These are phyloP conservation scores for Lactarius sanguifluus DNA, from an alignment of 768 basidiomycete species.

Conservation along the genomic window DNA sequence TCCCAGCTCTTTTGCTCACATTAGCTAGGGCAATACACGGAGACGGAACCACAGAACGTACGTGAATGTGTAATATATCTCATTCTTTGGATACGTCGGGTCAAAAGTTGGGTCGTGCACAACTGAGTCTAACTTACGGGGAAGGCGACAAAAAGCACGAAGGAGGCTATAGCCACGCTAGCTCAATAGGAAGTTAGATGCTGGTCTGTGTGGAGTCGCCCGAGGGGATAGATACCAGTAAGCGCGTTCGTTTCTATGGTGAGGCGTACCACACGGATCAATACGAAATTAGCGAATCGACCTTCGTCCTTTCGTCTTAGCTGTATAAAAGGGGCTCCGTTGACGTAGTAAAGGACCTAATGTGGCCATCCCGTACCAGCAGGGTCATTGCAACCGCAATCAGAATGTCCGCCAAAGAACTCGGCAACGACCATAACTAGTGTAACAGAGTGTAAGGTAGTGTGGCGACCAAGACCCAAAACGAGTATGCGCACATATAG, in stretches of 20 bases:
- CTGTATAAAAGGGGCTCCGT: background rate
- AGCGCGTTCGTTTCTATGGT: slow-evolving; percentile 32
- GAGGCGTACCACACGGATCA: slow-evolving; percentile 26
- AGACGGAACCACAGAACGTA: background rate
- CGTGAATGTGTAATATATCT: slow-evolving; percentile 14
- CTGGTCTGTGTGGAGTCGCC: no score
- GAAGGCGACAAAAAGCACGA: slow-evolving; percentile 12
- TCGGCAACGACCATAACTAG: slow-evolving; percentile 3
- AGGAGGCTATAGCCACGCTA: slow-evolving; percentile 9
- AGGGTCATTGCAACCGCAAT: background rate
- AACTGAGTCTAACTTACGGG: slow-evolving; percentile 4
- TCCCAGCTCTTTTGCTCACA: slow-evolving; percentile 22
- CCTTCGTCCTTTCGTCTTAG: slow-evolving; percentile 3
- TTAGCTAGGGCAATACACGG: background rate
- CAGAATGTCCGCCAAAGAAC: slow-evolving; percentile 8
- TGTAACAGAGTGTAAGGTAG: background rate
- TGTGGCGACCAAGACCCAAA: background rate
- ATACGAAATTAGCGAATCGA: background rate
- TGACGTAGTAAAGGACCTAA: background rate
- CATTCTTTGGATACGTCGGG: slow-evolving; percentile 3
- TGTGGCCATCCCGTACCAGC: background rate
- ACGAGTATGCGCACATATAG: background rate
- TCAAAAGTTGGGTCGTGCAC: background rate
- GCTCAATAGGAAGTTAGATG: slow-evolving; percentile 12
- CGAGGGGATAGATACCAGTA: slow-evolving; percentile 14